Conservation (phyloP, 164 flowering plant genomes). For the Liriodendron chinense region DNA sequence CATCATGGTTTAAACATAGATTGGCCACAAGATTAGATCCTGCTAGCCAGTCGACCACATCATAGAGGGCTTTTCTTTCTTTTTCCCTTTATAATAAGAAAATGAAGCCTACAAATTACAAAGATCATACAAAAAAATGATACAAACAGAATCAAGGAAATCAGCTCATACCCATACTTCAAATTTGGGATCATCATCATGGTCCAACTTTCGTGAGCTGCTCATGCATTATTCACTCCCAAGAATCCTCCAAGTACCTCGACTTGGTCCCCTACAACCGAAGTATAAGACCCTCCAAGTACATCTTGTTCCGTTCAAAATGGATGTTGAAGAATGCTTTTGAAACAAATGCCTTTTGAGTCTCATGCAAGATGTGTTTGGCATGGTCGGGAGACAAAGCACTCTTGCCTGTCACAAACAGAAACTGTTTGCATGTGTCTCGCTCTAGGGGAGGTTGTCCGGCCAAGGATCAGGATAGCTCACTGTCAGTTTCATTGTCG, state of each 20-base stretch:
- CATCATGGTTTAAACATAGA: too few species aligned
- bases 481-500: not conserved
- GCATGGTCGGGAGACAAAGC: too few species aligned
- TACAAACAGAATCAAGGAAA: not conserved
- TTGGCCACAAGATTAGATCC: too few species aligned
- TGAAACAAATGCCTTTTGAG: too few species aligned
- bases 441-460: slow-evolving; percentile 16
- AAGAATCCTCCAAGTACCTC: not conserved
- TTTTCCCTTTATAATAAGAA: not conserved
- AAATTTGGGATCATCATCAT: not conserved
- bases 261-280: not conserved
- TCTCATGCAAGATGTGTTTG: too few species aligned
- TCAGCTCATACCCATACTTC: not conserved
- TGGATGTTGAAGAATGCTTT: too few species aligned
- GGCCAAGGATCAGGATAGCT: slow-evolving; percentile 1
- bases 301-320: not conserved
- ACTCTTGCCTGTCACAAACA: not conserved
- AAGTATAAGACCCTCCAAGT: not conserved
- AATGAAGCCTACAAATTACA: not conserved
- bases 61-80: too few species aligned
- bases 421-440: slow-evolving; percentile 6
- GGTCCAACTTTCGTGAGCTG: not conserved
- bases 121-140: not conserved
- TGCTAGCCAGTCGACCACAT: too few species aligned
- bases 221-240: not conserved